Evolutionary conservation across 768 basidiomycete genomes (phyloP), one percentile per base, ranked within the genome.

Genomic region (Pisolithus microcarpus): DNA sequence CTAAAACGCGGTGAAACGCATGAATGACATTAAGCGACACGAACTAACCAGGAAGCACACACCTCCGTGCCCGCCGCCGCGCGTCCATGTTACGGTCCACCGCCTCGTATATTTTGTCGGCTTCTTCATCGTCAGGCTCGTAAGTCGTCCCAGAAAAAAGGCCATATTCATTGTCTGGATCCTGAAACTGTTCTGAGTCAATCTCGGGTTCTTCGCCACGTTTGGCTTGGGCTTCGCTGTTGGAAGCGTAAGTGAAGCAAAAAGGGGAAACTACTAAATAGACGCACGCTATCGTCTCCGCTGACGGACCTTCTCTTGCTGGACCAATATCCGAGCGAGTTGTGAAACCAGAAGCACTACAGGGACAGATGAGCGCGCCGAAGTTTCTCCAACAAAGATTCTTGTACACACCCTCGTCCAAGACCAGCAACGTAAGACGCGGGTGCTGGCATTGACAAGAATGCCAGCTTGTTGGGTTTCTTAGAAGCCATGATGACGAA

Each of bases 291-390:
- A 95, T 75, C 0, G 84, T 83, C 69, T 94, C 92, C 30, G 91
- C 93, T 16, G 89, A 90, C 0, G 94, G 92, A 0, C 91, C 92
- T 62, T 96, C 94, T 66, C 96, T 76, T 7, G 96, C 96, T 34
- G 96, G 96, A 63, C 96, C 96, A 52, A 99, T 98, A 82, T 98
- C 96, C 38, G 92, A 95, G 44, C 94, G 87, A 6, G 95, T 98
- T 0, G 95, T 98, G 71, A 97, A 98, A 52, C 93, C 93, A 43
- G 93, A 95, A 46, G 93, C 93, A 71, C 91, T 93, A 56, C 4
- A 7, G 50, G 49, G 6, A 16, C 62, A 49, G 51, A 37, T 48
- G 39, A 46, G 19, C 24, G 45, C 59, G 37, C 53, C n/a, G n/a
- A 16, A 34, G n/a, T 23, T 18, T 16, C 50, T 24, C 36, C 11